A percentile compares a stretch with the other conserved stretches of the same genome.
phyloP scores from a whole-genome alignment of 2,329 filamentous ascomycete genomes.

The Aspergillus jensenii region DNA sequence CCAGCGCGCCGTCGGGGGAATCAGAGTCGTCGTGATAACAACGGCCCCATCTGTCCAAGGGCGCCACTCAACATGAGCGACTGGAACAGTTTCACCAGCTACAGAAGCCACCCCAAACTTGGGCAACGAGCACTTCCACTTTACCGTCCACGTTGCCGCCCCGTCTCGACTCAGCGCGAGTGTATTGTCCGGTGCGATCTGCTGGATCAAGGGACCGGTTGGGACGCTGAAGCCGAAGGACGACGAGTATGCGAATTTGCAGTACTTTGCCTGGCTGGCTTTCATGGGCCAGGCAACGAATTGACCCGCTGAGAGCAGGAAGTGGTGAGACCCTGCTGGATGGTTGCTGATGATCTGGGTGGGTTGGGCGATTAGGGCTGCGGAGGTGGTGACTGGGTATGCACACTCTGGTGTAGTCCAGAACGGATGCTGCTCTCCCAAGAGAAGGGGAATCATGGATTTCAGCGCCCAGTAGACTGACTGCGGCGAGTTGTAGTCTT shows the following conservation, averaged over 20 bases:
- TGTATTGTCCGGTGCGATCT: slow-evolving; percentile 11
- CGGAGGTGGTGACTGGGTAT: background rate
- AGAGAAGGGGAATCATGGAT: slow-evolving; percentile 4
- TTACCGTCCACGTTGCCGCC: slow-evolving; percentile 3
- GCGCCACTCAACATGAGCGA: background rate
- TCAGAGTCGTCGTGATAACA: slow-evolving; percentile 27
- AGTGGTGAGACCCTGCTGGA: slow-evolving; percentile 12
- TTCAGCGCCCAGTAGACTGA: slow-evolving; percentile 18
- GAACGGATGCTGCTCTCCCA: slow-evolving; percentile 4
- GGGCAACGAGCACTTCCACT: background rate
- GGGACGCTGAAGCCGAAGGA: slow-evolving; percentile 47
- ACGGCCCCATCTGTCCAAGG: slow-evolving; percentile 11
- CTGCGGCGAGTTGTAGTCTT: slow-evolving; percentile 19
- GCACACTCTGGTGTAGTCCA: background rate
- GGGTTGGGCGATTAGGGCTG: background rate
- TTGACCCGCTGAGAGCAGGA: slow-evolving; percentile 20
- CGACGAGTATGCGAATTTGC: slow-evolving; percentile 51
- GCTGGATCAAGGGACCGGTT: slow-evolving; percentile 25
- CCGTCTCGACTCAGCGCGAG: slow-evolving; percentile 9
- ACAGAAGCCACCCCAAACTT: background rate
- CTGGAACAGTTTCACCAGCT: background rate
- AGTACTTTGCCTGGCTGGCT: slow-evolving; percentile 43
- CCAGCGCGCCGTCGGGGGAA: slow-evolving; percentile 28
- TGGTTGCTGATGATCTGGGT: slow-evolving; percentile 17
- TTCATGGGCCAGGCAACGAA: slow-evolving; percentile 17